Evolutionary conservation across 108 stramenopile species (phyloP), one percentile per base, ranked within the genome.

Genomic region (Phaeodactylum tricornutum): DNA sequence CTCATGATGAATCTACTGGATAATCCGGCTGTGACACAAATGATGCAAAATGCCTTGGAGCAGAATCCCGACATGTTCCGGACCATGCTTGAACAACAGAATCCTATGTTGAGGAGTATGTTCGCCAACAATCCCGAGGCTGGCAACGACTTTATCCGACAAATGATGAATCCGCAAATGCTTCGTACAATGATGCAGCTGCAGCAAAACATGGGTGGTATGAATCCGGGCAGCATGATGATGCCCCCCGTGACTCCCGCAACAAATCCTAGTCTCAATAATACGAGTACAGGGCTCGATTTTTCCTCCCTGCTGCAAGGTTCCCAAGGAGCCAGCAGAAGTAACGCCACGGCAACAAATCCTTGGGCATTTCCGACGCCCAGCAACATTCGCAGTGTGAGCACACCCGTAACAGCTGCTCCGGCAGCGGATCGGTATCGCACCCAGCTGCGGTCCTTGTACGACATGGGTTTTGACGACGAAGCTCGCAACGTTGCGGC

Each of bases 381-480:
- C 20, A 19, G 41, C n/a, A 50, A 26, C 19, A 27, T 43, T 30
- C 53, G 65, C 16, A 55, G 59, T 33, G 65, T n/a, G n/a, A n/a
- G 65, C 19, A 47, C 46, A 2, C 9, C 53, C 29, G 35, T 40
- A 44, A 55, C 55, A 16, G 43, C 70, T 26, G 29, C 54, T 11
- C 14, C 50, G 19, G 69, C 75, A 27, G 77, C 75, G 19, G 76
- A 86, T 44, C 70, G 80, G 12, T 91, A 72, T 60, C 64, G 78
- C 39, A 39, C 37, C 16, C 89, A 91, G 61, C 59, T 91, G 25
- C 71, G 78, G 49, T 70, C 62, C 33, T 55, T 91, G 29, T 40
- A 74, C 16, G 84, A 78, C 53, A 89, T 94, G 87, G 93, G 93
- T 44, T 92, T 94, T 57, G 81, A 84, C 14, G 85, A 94, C 60